A percentile compares a stretch with the other conserved stretches of the same genome.
Conservation (phyloP, 164 flowering plant genomes). For the Vitis amurensis region DNA sequence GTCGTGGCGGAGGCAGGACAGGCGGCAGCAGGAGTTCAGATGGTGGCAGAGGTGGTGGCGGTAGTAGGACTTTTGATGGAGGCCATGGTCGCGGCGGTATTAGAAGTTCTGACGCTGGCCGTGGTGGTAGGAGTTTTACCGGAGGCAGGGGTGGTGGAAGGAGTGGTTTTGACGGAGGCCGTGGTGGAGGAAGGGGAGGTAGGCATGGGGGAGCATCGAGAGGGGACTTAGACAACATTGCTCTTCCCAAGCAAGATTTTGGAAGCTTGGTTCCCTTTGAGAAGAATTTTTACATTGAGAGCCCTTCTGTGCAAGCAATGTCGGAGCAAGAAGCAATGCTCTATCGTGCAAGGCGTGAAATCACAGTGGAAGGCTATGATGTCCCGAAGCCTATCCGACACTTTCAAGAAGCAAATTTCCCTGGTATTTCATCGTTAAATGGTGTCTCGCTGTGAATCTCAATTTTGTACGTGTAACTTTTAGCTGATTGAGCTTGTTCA, state of each 20-base stretch:
- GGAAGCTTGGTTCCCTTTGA: conserved; percentile 72
- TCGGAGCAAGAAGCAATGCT: conserved; percentile 64
- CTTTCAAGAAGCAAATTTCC: conserved; percentile 82
- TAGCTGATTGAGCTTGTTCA: conserved; percentile 6
- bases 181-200: conserved; percentile 51
- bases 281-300: conserved; percentile 87
- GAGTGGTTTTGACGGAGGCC: conserved; percentile 24
- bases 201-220: conserved; percentile 39
- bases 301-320: conserved; percentile 69
- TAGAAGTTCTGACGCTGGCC: conserved; percentile 25
- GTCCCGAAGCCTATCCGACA: conserved; percentile 76
- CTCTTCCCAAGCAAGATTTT: conserved; percentile 82
- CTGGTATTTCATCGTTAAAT: conserved; percentile 46
- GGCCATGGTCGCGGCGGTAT: conserved; percentile 31
- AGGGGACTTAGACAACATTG: conserved; percentile 60
- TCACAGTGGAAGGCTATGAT: conserved; percentile 83
- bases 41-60: conserved; percentile 22
- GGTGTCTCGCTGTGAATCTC: background rate
- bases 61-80: conserved; percentile 1
- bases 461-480: background rate
- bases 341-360: conserved; percentile 69
- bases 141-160: conserved; percentile 19
- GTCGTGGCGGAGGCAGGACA: conserved; percentile 16
- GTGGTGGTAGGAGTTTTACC: conserved; percentile 20
- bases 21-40: conserved; percentile 22